Base-by-base conservation (phyloP, 208 protist species). In the Paratrypanosoma confusum region DNA sequence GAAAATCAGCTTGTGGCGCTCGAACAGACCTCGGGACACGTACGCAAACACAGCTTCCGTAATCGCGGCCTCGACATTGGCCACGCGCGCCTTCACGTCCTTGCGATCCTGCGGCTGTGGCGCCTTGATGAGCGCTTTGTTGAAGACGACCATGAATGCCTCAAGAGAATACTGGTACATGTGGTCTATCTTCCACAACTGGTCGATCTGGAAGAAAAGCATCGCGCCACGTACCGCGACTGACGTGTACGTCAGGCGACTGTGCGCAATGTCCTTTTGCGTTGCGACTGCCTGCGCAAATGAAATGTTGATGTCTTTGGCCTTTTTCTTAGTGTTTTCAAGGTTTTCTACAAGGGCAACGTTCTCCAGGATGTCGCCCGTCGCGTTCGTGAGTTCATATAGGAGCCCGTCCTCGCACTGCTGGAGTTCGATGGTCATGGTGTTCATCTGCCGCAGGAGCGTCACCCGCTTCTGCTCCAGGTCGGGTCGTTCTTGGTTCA, bases 1-100 rank as follows among this genome's bases (percentile, higher is more conserved):
- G 58, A 99, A 98, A 56, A 99, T 99, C 28, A 99, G 80, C 70
- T 98, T 98, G 85, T 99, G 97, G 23, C 95, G 81, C 73, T 98
- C 95, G 57, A 99, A 99, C 16, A 98, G 74, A 56, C 96, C 96
- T 52, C 95, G 89, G n/a, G 92, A 93, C n/a, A 94, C 90, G 60
- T 96, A 98, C 18, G 77, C 76, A 63, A 96, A 97, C 8, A 96
- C 82, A 25, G 60, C 77, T 59, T 93, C 89, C 21, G 91, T 97
- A 57, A 98, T 97, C 17, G 76, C 81, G 23, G 91, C 78, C 7
- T 92, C 89, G 2, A 99, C 82, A 40, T 84, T 87, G 3, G 71
- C 57, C n/a, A 97, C 90, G 16, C 96, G 80, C 60, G 89, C 83
- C 21, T 47, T 47, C 0, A 97, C 54, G 45, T 97, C 90, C 55